Percentiles rank a stretch among this genome's conserved stretches.
Evolutionary conservation across 2,329 filamentous ascomycete species (phyloP).

Genomic region (Penicillium sp.): DNA sequence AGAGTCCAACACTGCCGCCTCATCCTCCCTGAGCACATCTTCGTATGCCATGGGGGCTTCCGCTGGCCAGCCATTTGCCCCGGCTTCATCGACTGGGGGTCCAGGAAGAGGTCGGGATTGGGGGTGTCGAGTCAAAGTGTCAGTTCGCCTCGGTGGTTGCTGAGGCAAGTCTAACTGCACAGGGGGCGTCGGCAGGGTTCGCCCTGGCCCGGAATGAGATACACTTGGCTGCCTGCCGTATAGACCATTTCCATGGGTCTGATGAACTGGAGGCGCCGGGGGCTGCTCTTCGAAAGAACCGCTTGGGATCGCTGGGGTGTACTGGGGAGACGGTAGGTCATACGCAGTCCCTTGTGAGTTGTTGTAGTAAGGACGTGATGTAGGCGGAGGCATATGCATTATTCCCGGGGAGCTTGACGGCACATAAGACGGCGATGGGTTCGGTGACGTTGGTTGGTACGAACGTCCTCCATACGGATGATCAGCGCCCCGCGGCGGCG

Average conservation of each 20-base stretch:
- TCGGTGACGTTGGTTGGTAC: constrained; percentile 31
- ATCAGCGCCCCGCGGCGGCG: constrained; percentile 42
- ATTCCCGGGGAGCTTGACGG: constrained; percentile 25
- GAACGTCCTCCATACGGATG: constrained; percentile 40
- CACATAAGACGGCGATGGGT: constrained; percentile 23
- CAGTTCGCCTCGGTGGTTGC: constrained; percentile 52
- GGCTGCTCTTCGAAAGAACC: constrained; percentile 33
- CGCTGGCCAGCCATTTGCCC: constrained; percentile 18
- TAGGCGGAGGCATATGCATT: constrained; percentile 16
- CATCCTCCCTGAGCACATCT: constrained; percentile 58
- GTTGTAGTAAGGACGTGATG: constrained; percentile 27
- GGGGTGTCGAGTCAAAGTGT: constrained; percentile 57
- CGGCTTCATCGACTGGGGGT: constrained; percentile 50
- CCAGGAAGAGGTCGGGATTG: constrained; percentile 60
- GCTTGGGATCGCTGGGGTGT: constrained; percentile 19
- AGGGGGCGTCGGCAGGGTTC: constrained; percentile 50
- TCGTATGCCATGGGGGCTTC: constrained; percentile 46
- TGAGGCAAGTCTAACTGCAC: constrained; percentile 52
- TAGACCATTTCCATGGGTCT: constrained; percentile 25
- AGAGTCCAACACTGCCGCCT: constrained; percentile 51
- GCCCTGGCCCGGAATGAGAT: constrained; percentile 35
- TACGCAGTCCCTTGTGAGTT: constrained; percentile 26
- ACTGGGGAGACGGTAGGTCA: constrained; percentile 26
- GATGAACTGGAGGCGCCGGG: constrained; percentile 37
- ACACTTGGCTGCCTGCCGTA: constrained; percentile 31